Evolutionary conservation across 2,329 filamentous ascomycete genomes (phyloP), one percentile per base, ranked within the genome.

Genomic region (Thermomyces lanuginosus): DNA sequence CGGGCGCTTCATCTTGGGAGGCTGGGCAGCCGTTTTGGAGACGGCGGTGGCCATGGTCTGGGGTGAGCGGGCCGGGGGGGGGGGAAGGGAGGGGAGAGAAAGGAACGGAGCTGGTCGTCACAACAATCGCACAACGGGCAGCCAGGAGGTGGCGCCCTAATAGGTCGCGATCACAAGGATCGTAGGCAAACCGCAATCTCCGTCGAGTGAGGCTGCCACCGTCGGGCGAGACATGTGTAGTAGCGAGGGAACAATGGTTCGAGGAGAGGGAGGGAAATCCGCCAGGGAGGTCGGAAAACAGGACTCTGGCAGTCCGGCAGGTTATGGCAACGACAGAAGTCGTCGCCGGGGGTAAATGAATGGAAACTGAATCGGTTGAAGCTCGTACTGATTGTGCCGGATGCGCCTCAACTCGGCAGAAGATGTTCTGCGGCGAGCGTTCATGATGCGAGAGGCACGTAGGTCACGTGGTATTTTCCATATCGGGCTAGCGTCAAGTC

Each of bases 1-100:
- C 34, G 72, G 72, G 18, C 75, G 72, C 55, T 81, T 82, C 37
- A 69, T 64, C 55, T 81, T 82, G 38, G 50, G 45, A 33, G 58
- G 47, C 39, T 58, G 49, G 26, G 57, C 48, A 30, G 49, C 44
- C 25, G 50, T 50, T 41, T 57, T 56, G 21, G 55, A 56, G 24
- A 60, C 46, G 27, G 53, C 53, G 25, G 55, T 60, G 28, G 55
- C 55, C 56, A 59, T 59, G 26, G 29, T 46, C 31, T 29, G 22
- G 24, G 21, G 22, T 36, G 16, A 11, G n/a, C 5, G 16, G 16
- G 8, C 11, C 24, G 24, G 17, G 10, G 6, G 20, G 17, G 10
- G n/a, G 12, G 14, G 19, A 14, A 28, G n/a, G 8, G 13, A 28
- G 8, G 26, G 17, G 18, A 12, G 14, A 22, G 23, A 22, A 20